Evolutionary conservation across 148 eudicot genomes (phyloP), one percentile per base, ranked within the genome.

Genomic region (Gaultheria prostrata): DNA sequence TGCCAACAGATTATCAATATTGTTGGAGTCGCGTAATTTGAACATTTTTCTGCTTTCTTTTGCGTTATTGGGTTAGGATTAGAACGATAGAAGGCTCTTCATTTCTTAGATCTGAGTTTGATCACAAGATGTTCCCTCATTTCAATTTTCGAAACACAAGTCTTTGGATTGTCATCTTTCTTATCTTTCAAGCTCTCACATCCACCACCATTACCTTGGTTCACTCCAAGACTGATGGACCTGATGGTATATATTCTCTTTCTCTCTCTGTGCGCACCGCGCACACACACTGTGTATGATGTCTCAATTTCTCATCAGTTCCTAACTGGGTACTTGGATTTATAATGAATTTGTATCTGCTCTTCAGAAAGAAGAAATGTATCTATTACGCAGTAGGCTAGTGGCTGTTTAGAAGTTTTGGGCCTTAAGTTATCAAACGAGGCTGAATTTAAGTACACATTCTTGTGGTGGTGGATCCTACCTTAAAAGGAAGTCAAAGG

Each of bases 171-270:
- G 26, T 82, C 20, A 65, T 82, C 82, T 71, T 84, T 80, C 78
- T 86, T 70, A 7, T 89, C 57, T 35, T 80, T 30, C 82, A n/a
- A 26, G 26, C 78, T 32, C 78, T 75, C 15, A 48, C 78, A 65
- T 30, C 57, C 74, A 63, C 82, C 73, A 80, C 75, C 73, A 63
- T 89, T 54, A 84, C 87, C 80, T 82, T 86, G 78, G 92, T 88
- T 65, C 87, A 89, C 67, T 84, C 87, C 77, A 85, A 88, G 77
- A 89, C 92, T 59, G 86, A 89, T 81, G 81, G 84, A 28, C 77
- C 84, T 2, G 92, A 89, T 84, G 92, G 92, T 89, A 85, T n/a
- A 32, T n/a, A n/a, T n/a, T n/a, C 10, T 8, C 76, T 21, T 72
- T 82, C 70, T 61, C 43, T 80, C 72, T 67, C 54, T 72, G 43